These are phyloP conservation scores for Cicer chorassanicum DNA, from an alignment of 306 rosid genomes.

Conservation along the genomic window DNA sequence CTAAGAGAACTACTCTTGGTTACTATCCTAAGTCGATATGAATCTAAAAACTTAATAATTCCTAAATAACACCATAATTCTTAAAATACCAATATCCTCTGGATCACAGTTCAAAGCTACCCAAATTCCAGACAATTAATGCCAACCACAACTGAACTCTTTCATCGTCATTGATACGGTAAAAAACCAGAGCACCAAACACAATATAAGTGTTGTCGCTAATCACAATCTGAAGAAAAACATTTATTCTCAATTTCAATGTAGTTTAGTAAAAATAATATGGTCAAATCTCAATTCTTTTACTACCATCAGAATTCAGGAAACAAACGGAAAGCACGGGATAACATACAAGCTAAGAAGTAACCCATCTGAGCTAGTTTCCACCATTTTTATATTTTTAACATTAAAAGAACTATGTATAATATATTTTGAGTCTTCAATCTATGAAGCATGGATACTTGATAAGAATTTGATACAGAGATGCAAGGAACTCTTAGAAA, in stretches of 20 bases:
- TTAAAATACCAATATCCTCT: background rate
- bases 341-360: conserved; percentile 22
- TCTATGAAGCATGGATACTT: background rate
- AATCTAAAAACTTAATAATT: background rate
- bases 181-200: conserved; percentile 15
- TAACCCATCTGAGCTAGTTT: conserved; percentile 12
- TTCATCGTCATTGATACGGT: background rate
- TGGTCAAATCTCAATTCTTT: conserved; percentile 1
- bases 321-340: background rate
- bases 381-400: background rate
- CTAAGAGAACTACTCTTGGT: background rate
- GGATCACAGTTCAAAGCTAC: conserved; percentile 14
- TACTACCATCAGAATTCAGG: conserved; percentile 8
- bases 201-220: background rate
- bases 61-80: background rate
- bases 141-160: conserved; percentile 11
- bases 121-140: conserved; percentile 14
- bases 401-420: conserved; percentile 5
- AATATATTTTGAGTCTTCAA: background rate
- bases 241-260: background rate
- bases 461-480: background rate
- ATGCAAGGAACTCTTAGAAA: background rate
- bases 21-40: background rate
- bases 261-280: background rate
- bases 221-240: conserved; percentile 2